These are phyloP conservation scores for Fusarium dlaminii DNA, from an alignment of 2,329 filamentous ascomycete species.

Conservation along the genomic window DNA sequence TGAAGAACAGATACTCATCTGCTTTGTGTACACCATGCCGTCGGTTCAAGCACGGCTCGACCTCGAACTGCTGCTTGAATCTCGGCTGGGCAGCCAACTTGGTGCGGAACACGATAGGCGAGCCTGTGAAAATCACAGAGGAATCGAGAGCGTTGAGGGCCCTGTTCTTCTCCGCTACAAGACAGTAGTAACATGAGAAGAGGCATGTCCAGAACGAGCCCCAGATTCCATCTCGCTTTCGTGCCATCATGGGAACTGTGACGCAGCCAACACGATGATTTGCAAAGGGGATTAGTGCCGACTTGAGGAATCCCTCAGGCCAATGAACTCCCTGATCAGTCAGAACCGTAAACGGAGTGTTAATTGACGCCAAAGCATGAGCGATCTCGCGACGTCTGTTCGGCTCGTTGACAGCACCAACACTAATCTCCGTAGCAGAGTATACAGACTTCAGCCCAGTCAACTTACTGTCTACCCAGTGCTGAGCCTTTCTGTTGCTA, in stretches of 20 bases:
- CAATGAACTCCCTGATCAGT: constrained; percentile 27
- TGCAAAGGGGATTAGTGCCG: constrained; percentile 16
- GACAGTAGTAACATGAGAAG: constrained; percentile 1
- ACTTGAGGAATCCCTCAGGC: constrained; percentile 10
- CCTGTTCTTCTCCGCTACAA: constrained; percentile 2
- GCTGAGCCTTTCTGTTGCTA: background rate
- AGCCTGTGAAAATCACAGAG: background rate
- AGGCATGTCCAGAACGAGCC: constrained; percentile 2
- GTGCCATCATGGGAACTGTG: constrained; percentile 10
- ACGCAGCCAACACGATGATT: constrained; percentile 7
- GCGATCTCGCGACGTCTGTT: constrained; percentile 31
- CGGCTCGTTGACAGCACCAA: constrained; percentile 21
- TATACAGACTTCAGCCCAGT: background rate
- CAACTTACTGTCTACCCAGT: background rate
- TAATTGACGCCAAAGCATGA: constrained; percentile 9
- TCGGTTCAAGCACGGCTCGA: constrained; percentile 14
- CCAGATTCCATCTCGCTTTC: background rate
- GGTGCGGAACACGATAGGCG: constrained; percentile 19
- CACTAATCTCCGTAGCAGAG: constrained; percentile 5
- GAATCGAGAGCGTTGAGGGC: constrained; percentile 11
- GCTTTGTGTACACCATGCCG: constrained; percentile 5
- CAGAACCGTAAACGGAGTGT: constrained; percentile 5
- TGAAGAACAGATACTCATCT: constrained; percentile 28
- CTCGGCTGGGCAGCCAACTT: background rate
- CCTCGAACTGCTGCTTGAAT: constrained; percentile 12